A percentile compares a stretch with the other conserved stretches of the same genome.
Conservation (phyloP, 352 stramenopile genomes). For the Pythium monospermum region DNA sequence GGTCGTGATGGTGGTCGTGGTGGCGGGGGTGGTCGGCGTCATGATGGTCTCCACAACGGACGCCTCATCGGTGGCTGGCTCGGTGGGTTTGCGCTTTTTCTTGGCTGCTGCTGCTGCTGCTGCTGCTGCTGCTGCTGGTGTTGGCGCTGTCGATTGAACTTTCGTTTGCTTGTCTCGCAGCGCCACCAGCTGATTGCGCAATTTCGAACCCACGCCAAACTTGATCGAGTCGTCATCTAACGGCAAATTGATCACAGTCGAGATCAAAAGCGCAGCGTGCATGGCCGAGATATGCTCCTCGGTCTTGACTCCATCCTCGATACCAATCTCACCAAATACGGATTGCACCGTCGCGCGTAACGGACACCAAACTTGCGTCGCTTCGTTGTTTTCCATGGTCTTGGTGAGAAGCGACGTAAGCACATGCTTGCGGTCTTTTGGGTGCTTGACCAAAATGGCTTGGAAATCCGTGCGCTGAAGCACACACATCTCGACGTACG, state of each 20-base stretch:
- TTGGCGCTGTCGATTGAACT: no score
- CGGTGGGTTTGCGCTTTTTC: no score
- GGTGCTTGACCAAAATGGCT: constrained; percentile 23
- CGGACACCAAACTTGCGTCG: constrained; percentile 14
- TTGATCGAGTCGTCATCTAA: constrained; percentile 22
- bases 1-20: no score
- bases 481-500: constrained; percentile 39
- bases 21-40: no score
- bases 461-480: constrained; percentile 28
- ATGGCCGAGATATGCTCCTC: constrained; percentile 10
- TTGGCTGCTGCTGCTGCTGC: neutral
- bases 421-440: constrained; percentile 25
- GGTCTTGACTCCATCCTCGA: no score
- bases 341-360: constrained; percentile 18
- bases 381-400: constrained; percentile 24
- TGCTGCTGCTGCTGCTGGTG: neutral
- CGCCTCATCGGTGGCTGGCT: no score
- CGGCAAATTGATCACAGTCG: constrained; percentile 10
- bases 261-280: constrained; percentile 20
- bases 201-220: constrained; percentile 18
- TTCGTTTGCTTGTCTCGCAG: constrained; percentile 11
- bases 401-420: constrained; percentile 18
- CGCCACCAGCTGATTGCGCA: constrained; percentile 18
- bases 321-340: no score
- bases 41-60: no score